Base-by-base conservation (phyloP, 805 yeast species). In the Yamadazyma takamatsuzukensis region DNA sequence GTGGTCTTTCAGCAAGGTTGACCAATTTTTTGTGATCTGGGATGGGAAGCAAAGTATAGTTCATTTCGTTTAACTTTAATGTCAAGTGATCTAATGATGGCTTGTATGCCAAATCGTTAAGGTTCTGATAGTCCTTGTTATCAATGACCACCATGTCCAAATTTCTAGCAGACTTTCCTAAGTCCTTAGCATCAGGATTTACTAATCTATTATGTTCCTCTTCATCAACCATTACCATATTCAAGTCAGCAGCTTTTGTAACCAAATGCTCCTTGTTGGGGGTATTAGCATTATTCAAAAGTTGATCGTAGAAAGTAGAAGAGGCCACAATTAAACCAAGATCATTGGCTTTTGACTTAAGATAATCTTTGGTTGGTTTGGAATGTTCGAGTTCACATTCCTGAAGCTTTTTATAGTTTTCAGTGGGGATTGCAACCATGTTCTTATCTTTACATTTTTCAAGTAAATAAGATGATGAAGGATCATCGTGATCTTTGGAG, bases 301-400 rank as follows among this genome's bases (percentile, higher is more conserved):
- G 40, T 18, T 58, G 53, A 14, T 62, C 68, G 30, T 59, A 54
- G 14, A 49, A 48, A 13, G 45, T 41, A 2, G 59, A 34, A 1
- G 67, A 40, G 1, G 64, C 43, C 3, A 63, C 46, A 14, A 54
- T 54, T 15, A 57, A 43, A 1, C 68, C 68, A 24, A 58, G 34
- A 13, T 56, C 52, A 38, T 59, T 58, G 10, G 70, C 68, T 37
- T 59, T 63, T 4, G 44, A 28, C 2, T 61, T 55, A 13, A 63
- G 40, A 34, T 61, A 62, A 1, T 45, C 52, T 36, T 54, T 54
- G 12, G 47, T 44, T 3, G 70, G 70, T 30, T 54, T 59, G 16
- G 56, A 61, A 34, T 50, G 42, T 15, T 61, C 62, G 0, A 45
- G 46, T 25, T 43, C 46, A 12, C 49, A 28, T 8, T 32, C 32